These are phyloP conservation scores for Blastomyces gilchristii DNA, from an alignment of 2,329 filamentous ascomycete genomes.

Conservation along the genomic window DNA sequence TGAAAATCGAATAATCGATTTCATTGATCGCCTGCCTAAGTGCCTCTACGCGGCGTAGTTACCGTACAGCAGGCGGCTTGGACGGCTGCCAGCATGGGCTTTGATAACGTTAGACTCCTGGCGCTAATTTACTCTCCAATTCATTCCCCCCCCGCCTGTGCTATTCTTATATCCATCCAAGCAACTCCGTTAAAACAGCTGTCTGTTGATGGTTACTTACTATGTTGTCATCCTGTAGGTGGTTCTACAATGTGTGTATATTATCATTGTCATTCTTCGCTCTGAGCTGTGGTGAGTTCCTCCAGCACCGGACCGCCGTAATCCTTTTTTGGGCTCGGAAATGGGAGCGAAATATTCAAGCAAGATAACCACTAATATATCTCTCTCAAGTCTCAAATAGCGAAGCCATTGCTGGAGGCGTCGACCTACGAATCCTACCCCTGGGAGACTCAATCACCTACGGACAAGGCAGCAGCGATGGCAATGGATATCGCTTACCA, in stretches of 20 bases:
- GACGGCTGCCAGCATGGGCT: no score
- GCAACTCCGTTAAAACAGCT: background rate
- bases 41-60: no score
- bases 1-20: no score
- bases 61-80: no score
- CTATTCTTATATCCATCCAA: background rate
- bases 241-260: background rate
- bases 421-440: conserved; percentile 20
- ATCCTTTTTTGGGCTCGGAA: no score
- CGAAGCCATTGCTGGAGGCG: conserved; percentile 1
- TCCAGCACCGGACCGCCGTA: no score
- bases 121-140: background rate
- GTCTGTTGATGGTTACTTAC: background rate
- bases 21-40: no score
- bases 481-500: conserved; percentile 30
- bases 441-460: conserved; percentile 27
- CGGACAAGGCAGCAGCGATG: conserved; percentile 20
- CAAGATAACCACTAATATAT: background rate
- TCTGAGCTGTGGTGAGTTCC: background rate
- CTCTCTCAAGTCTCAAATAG: background rate
- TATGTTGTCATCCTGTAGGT: background rate
- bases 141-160: background rate
- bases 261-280: background rate
- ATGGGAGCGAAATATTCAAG: no score
- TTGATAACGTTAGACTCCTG: background rate